Evolutionary conservation across 371 early-diverging fungal genomes (phyloP), one percentile per base, ranked within the genome.

Genomic region (Smittium culicis): DNA sequence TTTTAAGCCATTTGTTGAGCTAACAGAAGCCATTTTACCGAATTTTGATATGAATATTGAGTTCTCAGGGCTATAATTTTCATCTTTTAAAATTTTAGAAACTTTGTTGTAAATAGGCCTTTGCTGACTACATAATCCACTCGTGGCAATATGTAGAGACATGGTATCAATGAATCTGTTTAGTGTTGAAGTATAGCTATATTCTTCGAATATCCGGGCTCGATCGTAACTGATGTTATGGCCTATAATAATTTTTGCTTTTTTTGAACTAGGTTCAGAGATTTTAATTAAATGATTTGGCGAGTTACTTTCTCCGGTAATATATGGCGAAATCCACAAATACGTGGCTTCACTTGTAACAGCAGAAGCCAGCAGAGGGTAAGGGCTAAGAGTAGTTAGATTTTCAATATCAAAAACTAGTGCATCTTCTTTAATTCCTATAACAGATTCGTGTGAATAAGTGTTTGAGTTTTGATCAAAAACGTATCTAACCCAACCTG

Each of bases 211-310:
- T 25, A 95, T 82, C 1, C 94, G 77, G 11, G 93, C 90, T 16
- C 97, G 84, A 73, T 98, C 98, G 71, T 86, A 98, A 0, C 90
- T 85, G 0, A 96, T 88, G 69, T 93, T 90, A 77, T 96, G 97
- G 0, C 97, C 98, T 8, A 98, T 81, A 11, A 95, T 71, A 0
- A 96, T 66, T 54, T 65, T 0, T 66, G 24, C 17, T 57, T 45
- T 31, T 54, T 35, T 25, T 5, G 3, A 35, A 35, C 14, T 14
- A 16, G 64, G 35, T 11, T 27, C 29, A 16, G 28, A 25, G 3
- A 59, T 54, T 64, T 64, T 5, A 33, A 95, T 87, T 66, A 94
- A 74, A 57, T 81, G 83, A 29, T 75, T 77, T 25, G 72, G 73
- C 8, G 68, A 66, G 2, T 72, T 28, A 28, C 78, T 76, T 33